phyloP scores from a whole-genome alignment of 2,329 filamentous ascomycete genomes.

The Neocucurbitaria cava region DNA sequence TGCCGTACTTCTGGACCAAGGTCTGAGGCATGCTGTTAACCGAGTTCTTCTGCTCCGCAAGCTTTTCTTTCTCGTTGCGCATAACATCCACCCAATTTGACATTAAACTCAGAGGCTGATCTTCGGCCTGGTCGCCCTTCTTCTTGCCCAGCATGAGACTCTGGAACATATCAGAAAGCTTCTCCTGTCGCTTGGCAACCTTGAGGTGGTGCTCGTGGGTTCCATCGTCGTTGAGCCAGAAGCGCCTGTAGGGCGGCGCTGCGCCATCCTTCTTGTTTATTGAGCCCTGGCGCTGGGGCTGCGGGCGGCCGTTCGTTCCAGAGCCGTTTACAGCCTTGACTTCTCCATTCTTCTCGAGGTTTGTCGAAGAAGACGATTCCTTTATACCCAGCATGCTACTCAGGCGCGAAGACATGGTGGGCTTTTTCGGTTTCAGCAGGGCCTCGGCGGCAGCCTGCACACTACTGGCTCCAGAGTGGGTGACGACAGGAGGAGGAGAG shows the following conservation, averaged over 20 bases:
- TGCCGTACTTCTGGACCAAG: constrained; percentile 95
- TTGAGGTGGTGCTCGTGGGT: constrained; percentile 88
- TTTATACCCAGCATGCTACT: constrained; percentile 50
- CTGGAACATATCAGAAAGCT: constrained; percentile 89
- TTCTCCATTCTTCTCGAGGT: constrained; percentile 37
- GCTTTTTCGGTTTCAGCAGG: constrained; percentile 46
- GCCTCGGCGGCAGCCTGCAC: constrained; percentile 42
- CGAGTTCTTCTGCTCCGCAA: constrained; percentile 76
- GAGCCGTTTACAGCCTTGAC: constrained; percentile 37
- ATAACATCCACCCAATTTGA: constrained; percentile 96
- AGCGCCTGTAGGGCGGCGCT: constrained; percentile 52
- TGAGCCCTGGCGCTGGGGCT: constrained; percentile 41
- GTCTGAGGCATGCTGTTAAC: constrained; percentile 78
- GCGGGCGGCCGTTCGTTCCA: constrained; percentile 31
- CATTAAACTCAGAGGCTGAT: constrained; percentile 88
- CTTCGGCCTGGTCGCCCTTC: constrained; percentile 71
- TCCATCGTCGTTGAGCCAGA: constrained; percentile 68
- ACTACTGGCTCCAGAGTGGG: constrained; percentile 35
- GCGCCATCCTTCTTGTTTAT: constrained; percentile 37
- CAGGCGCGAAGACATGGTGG: constrained; percentile 52
- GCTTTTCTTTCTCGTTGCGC: constrained; percentile 81
- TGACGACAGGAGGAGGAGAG: constrained; percentile 34
- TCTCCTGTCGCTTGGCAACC: constrained; percentile 90
- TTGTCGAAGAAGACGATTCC: constrained; percentile 30
- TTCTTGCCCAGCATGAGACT: constrained; percentile 82